A percentile compares a stretch with the other conserved stretches of the same genome.
phyloP scores from a whole-genome alignment of 129 eudicot genomes.

The Rutidosis leptorrhynchoides region DNA sequence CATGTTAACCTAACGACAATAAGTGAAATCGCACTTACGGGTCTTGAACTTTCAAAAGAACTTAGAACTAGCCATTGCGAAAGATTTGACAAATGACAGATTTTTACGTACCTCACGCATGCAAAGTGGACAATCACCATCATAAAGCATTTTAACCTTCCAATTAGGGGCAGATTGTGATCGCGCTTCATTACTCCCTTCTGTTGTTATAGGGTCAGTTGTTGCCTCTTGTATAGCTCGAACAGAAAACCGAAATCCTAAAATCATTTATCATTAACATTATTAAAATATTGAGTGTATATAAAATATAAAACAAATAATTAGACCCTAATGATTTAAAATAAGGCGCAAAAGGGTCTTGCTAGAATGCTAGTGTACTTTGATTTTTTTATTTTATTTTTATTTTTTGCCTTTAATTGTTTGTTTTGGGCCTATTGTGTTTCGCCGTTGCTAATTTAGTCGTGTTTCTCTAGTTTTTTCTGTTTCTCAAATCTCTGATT shows the following conservation, averaged over 20 bases:
- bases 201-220: constrained; percentile 45
- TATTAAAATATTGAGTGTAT: not conserved
- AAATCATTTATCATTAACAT: constrained; percentile 17
- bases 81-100: not conserved
- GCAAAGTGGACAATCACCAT: constrained; percentile 97
- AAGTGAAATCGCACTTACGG: not conserved
- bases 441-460: too few relatives aligned
- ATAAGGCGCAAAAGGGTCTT: too few relatives aligned
- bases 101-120: constrained; percentile 71
- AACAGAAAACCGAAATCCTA: constrained; percentile 46
- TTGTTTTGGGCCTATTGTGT: too few relatives aligned
- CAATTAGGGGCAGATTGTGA: constrained; percentile 42
- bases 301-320: constrained; percentile 13
- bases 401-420: too few relatives aligned
- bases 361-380: too few relatives aligned
- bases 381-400: too few relatives aligned
- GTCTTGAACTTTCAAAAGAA: not conserved
- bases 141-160: constrained; percentile 96
- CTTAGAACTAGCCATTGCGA: too few relatives aligned
- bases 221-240: constrained; percentile 63
- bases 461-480: too few relatives aligned
- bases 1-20: constrained; percentile 69
- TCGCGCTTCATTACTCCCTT: constrained; percentile 24
- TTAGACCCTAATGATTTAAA: not conserved
- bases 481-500: too few relatives aligned